Evolutionary conservation across 306 rosid species (phyloP), one percentile per base, ranked within the genome.

Genomic region (Psophocarpus tetragonolobus): DNA sequence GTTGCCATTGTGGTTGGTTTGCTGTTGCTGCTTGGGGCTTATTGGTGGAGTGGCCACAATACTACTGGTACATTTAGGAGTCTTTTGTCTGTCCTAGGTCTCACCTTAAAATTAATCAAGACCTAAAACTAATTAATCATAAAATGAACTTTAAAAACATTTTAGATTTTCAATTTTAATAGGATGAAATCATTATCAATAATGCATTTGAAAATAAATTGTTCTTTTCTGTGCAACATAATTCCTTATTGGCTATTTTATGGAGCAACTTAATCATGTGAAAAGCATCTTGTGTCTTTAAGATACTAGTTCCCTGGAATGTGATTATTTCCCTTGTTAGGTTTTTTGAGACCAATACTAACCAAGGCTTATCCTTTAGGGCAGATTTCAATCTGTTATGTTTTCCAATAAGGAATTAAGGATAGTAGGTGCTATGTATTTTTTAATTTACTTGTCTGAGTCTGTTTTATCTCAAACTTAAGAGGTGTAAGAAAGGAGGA

Each of bases 1-100:
- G 89, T 88, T 83, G 87, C 90, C 71, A 58, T 90, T 83, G 82
- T 93, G 89, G 90, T 89, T 85, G 91, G 88, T 84, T 84, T 83
- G 85, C 87, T 91, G 89, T 83, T 89, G 91, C 83, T 88, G 79
- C 80, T 92, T 76, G 90, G 95, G 93, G 88, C 92, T 71, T 71
- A 29, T 84, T 87, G 90, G 94, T 92, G 95, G 92, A 86, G 79
- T 83, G 90, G 96, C 86, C 68, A 64, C 85, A 78, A 39, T 80
- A 81, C 91, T 80, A 81, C 91, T 85, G 86, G 89, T 83, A 75
- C 84, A 79, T 77, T 73, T 85, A 85, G 84, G 83, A 82, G 88
- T 88, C 87, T n/a, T 82, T 81, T 88, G 73, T 80, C 76, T 58
- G 77, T 81, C 87, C 90, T 71, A 84, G 88, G 88, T 81, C 83